Evolutionary conservation across 371 early-diverging fungal species (phyloP).

Genomic region (Mucor plumbeus): DNA sequence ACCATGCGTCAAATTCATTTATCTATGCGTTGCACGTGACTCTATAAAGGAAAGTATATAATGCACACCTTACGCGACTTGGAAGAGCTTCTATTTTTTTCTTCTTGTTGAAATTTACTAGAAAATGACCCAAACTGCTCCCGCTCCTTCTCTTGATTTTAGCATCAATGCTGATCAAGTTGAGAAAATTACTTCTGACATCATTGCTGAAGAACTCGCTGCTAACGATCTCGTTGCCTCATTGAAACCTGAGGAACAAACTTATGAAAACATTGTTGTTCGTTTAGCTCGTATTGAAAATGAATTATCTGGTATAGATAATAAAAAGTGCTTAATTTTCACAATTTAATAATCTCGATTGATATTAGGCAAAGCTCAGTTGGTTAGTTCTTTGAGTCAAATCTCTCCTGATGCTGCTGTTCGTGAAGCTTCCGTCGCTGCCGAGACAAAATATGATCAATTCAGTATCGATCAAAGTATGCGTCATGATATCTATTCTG

Average conservation of each 20-base stretch:
- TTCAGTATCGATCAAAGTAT: constrained; percentile 77
- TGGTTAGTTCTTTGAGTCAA: constrained; percentile 67
- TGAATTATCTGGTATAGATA: constrained; percentile 36
- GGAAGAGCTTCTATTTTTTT: too few species aligned
- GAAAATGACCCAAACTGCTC: constrained; percentile 42
- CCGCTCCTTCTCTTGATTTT: constrained; percentile 51
- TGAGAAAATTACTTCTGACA: constrained; percentile 34
- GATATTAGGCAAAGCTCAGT: constrained; percentile 45
- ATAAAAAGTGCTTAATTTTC: neutral
- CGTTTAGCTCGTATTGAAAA: constrained; percentile 62
- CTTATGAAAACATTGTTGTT: constrained; percentile 67
- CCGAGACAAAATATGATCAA: constrained; percentile 67
- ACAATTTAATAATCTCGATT: neutral
- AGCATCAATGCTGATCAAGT: constrained; percentile 50
- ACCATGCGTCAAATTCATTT: too few species aligned
- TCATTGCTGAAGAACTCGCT: constrained; percentile 45
- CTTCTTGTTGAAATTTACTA: too few species aligned
- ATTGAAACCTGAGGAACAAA: constrained; percentile 53
- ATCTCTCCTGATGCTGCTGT: constrained; percentile 70
- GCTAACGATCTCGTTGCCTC: constrained; percentile 57
- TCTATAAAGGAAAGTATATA: too few species aligned
- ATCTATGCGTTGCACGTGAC: too few species aligned
- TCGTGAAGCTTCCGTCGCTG: constrained; percentile 73
- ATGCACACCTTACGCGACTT: too few species aligned
- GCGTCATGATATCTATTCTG: constrained; percentile 78